Evolutionary conservation across 148 eudicot genomes (phyloP).

Genomic region (Camellia lanceoleosa): DNA sequence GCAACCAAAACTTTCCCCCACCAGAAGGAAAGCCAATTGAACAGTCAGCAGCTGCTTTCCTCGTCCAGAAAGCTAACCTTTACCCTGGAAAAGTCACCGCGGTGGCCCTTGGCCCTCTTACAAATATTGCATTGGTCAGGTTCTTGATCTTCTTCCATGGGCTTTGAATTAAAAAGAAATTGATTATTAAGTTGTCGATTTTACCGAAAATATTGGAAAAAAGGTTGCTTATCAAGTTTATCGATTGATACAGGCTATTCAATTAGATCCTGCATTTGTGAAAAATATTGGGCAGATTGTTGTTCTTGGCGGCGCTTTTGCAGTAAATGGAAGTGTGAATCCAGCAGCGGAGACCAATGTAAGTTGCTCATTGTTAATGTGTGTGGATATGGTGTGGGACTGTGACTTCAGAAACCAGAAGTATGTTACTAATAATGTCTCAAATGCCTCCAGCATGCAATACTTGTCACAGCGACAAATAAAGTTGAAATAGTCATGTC

Average conservation of each 20-base stretch:
- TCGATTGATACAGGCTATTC: constrained; percentile 55
- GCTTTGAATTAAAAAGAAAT: background rate
- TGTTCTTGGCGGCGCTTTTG: constrained; percentile 92
- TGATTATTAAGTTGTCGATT: constrained; percentile 13
- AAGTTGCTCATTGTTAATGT: constrained; percentile 25
- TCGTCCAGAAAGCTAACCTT: constrained; percentile 58
- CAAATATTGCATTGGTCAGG: constrained; percentile 88
- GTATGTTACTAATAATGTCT: background rate
- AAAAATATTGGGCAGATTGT: constrained; percentile 72
- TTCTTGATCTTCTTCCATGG: constrained; percentile 16
- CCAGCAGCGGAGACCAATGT: constrained; percentile 99
- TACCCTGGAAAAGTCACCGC: constrained; percentile 84
- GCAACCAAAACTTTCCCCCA: constrained; percentile 91
- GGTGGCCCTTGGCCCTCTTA: constrained; percentile 94
- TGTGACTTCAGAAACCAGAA: background rate
- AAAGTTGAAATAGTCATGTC: background rate
- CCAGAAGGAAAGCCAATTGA: constrained; percentile 75
- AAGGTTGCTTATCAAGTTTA: constrained; percentile 11
- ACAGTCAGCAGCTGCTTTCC: constrained; percentile 74
- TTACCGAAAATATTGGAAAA: constrained; percentile 30
- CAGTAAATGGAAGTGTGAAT: constrained; percentile 93
- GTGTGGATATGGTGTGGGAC: background rate
- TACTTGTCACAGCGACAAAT: background rate
- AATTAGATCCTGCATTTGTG: constrained; percentile 60
- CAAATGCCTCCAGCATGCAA: background rate